A percentile compares a stretch with the other conserved stretches of the same genome.
These are phyloP conservation scores for Microascus cirrosus DNA, from an alignment of 2,329 filamentous ascomycete genomes.

Conservation along the genomic window DNA sequence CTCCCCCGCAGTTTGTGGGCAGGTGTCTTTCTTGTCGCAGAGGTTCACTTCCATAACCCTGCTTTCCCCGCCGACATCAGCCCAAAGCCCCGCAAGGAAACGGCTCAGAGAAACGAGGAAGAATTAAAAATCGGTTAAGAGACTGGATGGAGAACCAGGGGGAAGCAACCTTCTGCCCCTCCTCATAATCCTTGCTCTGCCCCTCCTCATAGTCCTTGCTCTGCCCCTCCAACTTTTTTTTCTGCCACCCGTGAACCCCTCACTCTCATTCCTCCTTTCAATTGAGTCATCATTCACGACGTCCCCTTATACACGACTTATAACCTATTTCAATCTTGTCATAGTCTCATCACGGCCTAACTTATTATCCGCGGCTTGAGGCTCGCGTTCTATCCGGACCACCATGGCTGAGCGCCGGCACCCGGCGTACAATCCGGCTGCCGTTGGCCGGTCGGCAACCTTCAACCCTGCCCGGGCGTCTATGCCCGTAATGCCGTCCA, in stretches of 20 bases:
- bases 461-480: constrained; percentile 41
- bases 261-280: constrained; percentile 5
- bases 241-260: constrained; percentile 1
- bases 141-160: not conserved
- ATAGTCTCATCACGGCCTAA: not conserved
- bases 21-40: not conserved
- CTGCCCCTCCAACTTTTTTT: not conserved
- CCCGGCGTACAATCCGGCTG: constrained; percentile 19
- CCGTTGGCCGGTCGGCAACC: constrained; percentile 30
- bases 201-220: constrained; percentile 6
- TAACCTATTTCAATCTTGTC: not conserved
- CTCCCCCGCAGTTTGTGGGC: not conserved
- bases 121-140: not conserved
- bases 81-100: constrained; percentile 1
- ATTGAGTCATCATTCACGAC: not conserved
- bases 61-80: constrained; percentile 1
- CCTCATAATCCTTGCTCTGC: constrained; percentile 1
- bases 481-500: constrained; percentile 29
- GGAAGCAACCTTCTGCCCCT: not conserved
- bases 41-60: not conserved
- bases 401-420: constrained; percentile 36
- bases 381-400: constrained; percentile 4
- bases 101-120: not conserved
- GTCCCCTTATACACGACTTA: not conserved
- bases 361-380: not conserved